These are phyloP conservation scores for Phalaenopsis equestris DNA, from an alignment of 106 monocot genomes.

Conservation along the genomic window DNA sequence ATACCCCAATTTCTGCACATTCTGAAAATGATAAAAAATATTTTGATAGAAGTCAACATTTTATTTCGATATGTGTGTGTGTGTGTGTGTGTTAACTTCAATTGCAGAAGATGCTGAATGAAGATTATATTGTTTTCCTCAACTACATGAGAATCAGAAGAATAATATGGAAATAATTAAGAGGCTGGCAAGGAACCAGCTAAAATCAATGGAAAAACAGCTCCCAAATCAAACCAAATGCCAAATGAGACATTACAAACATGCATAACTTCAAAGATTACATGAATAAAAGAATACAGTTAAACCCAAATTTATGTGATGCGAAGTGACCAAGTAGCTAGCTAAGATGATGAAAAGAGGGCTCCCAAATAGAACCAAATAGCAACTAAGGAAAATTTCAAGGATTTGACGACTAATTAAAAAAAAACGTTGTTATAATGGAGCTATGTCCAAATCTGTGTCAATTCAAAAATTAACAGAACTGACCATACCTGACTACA, in stretches of 20 bases:
- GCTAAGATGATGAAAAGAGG: too few relatives aligned
- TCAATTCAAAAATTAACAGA: background rate
- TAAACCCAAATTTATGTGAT: background rate
- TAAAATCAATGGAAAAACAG: background rate
- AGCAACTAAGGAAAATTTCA: background rate
- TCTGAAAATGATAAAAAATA: too few relatives aligned
- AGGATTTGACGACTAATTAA: background rate
- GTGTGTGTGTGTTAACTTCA: too few relatives aligned
- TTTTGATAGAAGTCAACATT: too few relatives aligned
- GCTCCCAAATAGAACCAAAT: background rate
- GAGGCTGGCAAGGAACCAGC: background rate
- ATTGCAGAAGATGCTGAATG: too few relatives aligned
- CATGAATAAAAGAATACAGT: background rate
- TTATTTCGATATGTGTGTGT: too few relatives aligned
- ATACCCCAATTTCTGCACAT: too few relatives aligned
- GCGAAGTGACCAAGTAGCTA: background rate
- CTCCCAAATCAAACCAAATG: background rate
- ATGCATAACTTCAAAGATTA: background rate
- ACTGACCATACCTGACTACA: background rate
- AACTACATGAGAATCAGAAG: background rate
- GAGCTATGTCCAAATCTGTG: background rate
- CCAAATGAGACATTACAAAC: background rate
- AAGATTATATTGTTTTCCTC: too few relatives aligned
- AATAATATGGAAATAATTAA: background rate
- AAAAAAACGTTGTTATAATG: background rate